These are phyloP conservation scores for Cutaneotrichosporon mucoides DNA, from an alignment of 1,284 basidiomycete genomes.

Conservation along the genomic window DNA sequence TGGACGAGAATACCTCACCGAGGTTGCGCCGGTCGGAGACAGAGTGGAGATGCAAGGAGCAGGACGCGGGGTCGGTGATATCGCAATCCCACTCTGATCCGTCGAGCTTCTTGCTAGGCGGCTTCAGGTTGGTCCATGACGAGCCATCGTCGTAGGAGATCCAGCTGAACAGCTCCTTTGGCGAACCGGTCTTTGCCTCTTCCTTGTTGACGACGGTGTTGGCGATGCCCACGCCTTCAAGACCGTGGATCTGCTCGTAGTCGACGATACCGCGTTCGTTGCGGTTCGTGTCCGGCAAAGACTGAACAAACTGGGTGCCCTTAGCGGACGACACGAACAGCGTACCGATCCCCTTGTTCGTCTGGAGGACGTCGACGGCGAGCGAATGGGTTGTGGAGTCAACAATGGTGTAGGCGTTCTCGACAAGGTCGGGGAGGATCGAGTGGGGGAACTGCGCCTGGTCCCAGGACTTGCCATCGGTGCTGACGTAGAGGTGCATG, in stretches of 20 bases:
- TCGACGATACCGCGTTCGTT: slow-evolving; percentile 86
- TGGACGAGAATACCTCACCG: slow-evolving; percentile 87
- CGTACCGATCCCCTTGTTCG: slow-evolving; percentile 71
- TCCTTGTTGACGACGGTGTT: slow-evolving; percentile 80
- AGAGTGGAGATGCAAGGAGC: slow-evolving; percentile 86
- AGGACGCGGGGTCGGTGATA: slow-evolving; percentile 56
- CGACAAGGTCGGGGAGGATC: slow-evolving; percentile 39
- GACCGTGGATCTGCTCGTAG: slow-evolving; percentile 82
- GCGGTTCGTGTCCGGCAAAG: slow-evolving; percentile 82
- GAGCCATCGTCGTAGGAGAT: slow-evolving; percentile 93
- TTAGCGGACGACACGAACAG: slow-evolving; percentile 92
- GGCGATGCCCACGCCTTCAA: slow-evolving; percentile 90
- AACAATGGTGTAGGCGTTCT: slow-evolving; percentile 82
- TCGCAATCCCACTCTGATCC: slow-evolving; percentile 65
- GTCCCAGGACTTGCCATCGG: slow-evolving; percentile 71
- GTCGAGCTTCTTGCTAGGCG: slow-evolving; percentile 62
- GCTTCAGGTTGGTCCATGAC: slow-evolving; percentile 66
- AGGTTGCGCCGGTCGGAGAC: slow-evolving; percentile 88
- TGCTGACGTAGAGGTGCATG: slow-evolving; percentile 71
- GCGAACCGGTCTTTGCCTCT: slow-evolving; percentile 64
- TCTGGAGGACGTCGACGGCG: slow-evolving; percentile 85
- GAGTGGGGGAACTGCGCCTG: slow-evolving; percentile 50
- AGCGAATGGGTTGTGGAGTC: slow-evolving; percentile 89
- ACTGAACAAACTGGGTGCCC: slow-evolving; percentile 92
- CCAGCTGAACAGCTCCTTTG: slow-evolving; percentile 66